Base-by-base conservation (phyloP, 202 grass and related monocot genomes). In the Digitaria exilis region DNA sequence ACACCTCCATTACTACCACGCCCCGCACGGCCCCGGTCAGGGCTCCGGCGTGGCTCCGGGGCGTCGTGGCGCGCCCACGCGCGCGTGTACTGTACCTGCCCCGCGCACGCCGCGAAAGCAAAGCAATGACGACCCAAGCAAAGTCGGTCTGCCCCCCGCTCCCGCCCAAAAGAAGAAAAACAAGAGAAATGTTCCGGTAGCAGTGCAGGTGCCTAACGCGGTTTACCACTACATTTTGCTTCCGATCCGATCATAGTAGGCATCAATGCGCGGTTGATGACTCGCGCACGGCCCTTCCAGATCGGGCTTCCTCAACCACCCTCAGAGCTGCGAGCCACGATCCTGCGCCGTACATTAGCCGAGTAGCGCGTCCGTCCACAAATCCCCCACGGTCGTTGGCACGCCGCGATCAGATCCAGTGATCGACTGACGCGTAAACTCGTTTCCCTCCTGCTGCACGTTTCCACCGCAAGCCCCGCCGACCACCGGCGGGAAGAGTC, bases 51-150 rank as follows among this genome's bases (percentile, higher is more conserved):
- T n/a, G n/a, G n/a, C n/a, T n/a, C n/a, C n/a, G n/a, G n/a, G n/a
- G n/a, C n/a, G n/a, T n/a, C n/a, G n/a, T n/a, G n/a, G 44, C 61
- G 44, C 61, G 46, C 29, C 49, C 87, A 35, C 31, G 62, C 44
- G 43, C 22, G 25, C 17, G 24, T n/a, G n/a, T n/a, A n/a, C n/a
- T 0, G 15, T n/a, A 4, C 41, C 43, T 21, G 44, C 56, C 22
- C 14, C 6, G 29, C 59, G 24, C 87, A 81, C 82, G 71, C 77
- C 35, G 63, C 64, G 4, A 85, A 89, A 89, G 70, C n/a, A n/a
- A n/a, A n/a, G n/a, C 78, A 24, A 10, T 3, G 52, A 50, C 59
- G 39, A 16, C 42, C 83, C 6, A 52, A 51, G 17, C 61, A 26
- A 32, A 32, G 32, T 12, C 12, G 4, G 6, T n/a, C 32, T 0